Percentiles rank a stretch among this genome's conserved stretches.
These are phyloP conservation scores for Botryosphaeria agaves DNA, from an alignment of 2,329 filamentous ascomycete species.

Conservation along the genomic window DNA sequence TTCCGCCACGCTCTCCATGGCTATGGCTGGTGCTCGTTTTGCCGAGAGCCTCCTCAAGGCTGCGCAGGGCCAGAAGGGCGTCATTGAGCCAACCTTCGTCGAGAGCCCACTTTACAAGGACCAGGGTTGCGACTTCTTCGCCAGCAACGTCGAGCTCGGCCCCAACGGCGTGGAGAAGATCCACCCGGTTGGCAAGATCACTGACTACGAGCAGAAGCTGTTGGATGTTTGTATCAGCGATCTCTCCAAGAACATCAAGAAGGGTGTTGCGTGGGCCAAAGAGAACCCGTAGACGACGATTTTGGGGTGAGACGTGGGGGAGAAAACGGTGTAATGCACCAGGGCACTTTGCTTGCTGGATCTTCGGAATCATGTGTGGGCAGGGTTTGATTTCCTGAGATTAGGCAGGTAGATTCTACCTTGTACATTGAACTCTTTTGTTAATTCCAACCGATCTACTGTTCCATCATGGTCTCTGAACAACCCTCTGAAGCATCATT, in stretches of 20 bases:
- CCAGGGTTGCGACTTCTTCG: slow-evolving; percentile 94
- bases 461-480: too few relatives aligned
- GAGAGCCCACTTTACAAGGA: slow-evolving; percentile 97
- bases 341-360: too few relatives aligned
- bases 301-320: too few relatives aligned
- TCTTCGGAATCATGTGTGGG: too few relatives aligned
- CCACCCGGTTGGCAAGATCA: slow-evolving; percentile 68
- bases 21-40: slow-evolving; percentile 74
- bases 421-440: too few relatives aligned
- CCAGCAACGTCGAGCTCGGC: slow-evolving; percentile 87
- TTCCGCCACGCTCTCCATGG: slow-evolving; percentile 96
- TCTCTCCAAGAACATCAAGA: slow-evolving; percentile 86
- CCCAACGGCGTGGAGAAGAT: slow-evolving; percentile 94
- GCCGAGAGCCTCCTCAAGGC: slow-evolving; percentile 91
- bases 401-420: too few relatives aligned
- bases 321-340: too few relatives aligned
- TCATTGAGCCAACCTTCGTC: slow-evolving; percentile 92
- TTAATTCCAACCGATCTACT: too few relatives aligned
- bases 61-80: slow-evolving; percentile 80
- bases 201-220: slow-evolving; percentile 74
- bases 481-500: too few relatives aligned
- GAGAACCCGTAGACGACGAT: slow-evolving; percentile 31
- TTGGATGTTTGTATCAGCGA: slow-evolving; percentile 70
- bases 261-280: slow-evolving; percentile 57
- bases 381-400: too few relatives aligned